Evolutionary conservation across 2,329 filamentous ascomycete species (phyloP), one percentile per base, ranked within the genome.

Genomic region (Microdochium nivale): DNA sequence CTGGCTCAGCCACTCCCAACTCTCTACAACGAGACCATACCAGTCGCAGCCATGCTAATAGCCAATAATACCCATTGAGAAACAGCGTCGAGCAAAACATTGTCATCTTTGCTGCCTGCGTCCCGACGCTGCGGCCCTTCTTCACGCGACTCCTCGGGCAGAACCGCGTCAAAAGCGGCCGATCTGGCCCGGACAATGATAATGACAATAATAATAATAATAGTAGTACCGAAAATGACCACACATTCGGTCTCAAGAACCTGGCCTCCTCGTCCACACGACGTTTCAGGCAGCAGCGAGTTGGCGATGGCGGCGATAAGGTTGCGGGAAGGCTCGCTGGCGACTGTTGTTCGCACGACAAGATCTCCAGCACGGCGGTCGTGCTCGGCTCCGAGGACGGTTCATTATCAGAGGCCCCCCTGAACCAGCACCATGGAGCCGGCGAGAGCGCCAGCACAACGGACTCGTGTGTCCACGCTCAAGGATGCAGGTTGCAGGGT

Each of bases 61-160:
- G n/a, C n/a, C n/a, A n/a, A n/a, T n/a, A n/a, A n/a, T 33, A 33
- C 8, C 8, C 30, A 9, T 33, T 33, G 47, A 1, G 44, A 3
- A 11, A 7, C 25, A 61, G 59, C 4, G 54, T 63, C 52, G 60
- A 64, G 47, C 60, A 62, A 49, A 64, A 62, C 49, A 59, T 63
- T 37, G 60, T 63, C 52, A 62, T 63, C n/a, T 50, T 62, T 14
- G 61, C 60, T 2, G 61, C 60, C 13, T 64, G 61, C 43, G 56
- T 61, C 33, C 61, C 60, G 2, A 62, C 61, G 1, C 55, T 64
- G 1, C 60, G 58, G 1, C 60, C 61, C 3, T 55, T 64, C 33
- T 61, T 64, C 53, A 27, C 46, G 27, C 33, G 48, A 3, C 35
- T 43, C 3, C 44, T 44, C 50, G 27, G 37, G 25, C 3, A 11